Evolutionary conservation across 1,284 basidiomycete species (phyloP), one percentile per base, ranked within the genome.

Genomic region (Trichosporon sp.): DNA sequence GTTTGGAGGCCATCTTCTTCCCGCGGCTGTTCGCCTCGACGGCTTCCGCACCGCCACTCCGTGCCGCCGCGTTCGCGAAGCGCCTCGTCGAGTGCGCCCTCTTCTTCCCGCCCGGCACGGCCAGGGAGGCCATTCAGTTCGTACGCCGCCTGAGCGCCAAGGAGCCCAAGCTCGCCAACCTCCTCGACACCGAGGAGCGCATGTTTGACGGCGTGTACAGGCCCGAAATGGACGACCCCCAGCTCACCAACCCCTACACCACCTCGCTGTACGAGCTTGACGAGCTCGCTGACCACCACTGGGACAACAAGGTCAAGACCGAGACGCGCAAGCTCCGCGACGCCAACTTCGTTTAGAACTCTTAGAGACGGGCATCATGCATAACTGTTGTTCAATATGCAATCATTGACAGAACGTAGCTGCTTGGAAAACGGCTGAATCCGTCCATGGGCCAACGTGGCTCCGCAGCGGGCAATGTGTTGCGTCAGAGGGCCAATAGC

Each of bases 11-110:
- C 69, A 89, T 90, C 59, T 96, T 97, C 86, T 89, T 85, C 88
- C 74, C 90, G 87, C 72, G 89, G 88, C 77, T 87, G 87, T 66
- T 86, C 86, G 76, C 88, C 46, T 32, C 68, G n/a, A 83, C 84
- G 70, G 80, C 87, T 51, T 74, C 83, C 74, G 84, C 89, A 1
- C 90, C 94, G 2, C 87, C 92, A 14, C 91, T 90, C 87, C 90
- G 94, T 74, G 88, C 90, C 31, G 93, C 94, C 21, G 93, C 96
- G 1, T 98, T 99, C 82, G 88, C 92, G 69, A 98, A 98, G 85
- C 91, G 97, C 32, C 87, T 99, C 54, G 86, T 94, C 35, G 89
- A 88, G 65, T 90, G 90, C 32, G 89, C 91, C 12, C 86, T 98
- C 64, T 89, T 92, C 78, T 93, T 94, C 89, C 89, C 96, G 0